Conservation (phyloP, 805 yeast species). For the Spathaspora passalidarum region DNA sequence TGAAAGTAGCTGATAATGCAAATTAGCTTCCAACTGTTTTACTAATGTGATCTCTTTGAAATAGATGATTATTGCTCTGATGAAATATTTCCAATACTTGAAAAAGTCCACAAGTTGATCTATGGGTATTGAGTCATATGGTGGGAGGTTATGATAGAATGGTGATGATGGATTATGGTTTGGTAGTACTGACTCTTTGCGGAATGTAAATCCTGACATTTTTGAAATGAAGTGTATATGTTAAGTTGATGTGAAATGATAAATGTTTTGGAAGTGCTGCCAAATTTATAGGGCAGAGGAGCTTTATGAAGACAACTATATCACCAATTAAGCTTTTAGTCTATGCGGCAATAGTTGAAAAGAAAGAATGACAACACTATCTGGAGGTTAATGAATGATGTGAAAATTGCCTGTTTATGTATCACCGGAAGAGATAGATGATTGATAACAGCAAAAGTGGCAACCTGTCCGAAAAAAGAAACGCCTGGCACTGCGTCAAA, state of each 20-base stretch:
- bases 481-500: neutral
- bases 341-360: no score
- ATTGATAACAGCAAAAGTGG: neutral
- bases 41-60: constrained; percentile 45
- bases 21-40: constrained; percentile 42
- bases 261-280: no score
- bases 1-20: constrained; percentile 35
- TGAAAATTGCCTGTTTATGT: no score
- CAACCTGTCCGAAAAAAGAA: neutral
- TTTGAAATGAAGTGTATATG: no score
- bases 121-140: constrained; percentile 36
- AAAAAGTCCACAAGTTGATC: constrained; percentile 36
- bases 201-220: constrained; percentile 2
- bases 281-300: neutral
- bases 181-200: constrained; percentile 27
- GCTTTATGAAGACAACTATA: no score
- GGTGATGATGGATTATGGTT: constrained; percentile 34
- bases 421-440: neutral
- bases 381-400: no score
- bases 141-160: constrained; percentile 37
- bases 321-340: no score
- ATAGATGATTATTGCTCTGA: constrained; percentile 34
- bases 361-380: no score
- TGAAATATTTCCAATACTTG: constrained; percentile 40
- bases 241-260: no score